Conservation (phyloP, 2,329 filamentous ascomycete species). For the Talaromyces amestolkiae region DNA sequence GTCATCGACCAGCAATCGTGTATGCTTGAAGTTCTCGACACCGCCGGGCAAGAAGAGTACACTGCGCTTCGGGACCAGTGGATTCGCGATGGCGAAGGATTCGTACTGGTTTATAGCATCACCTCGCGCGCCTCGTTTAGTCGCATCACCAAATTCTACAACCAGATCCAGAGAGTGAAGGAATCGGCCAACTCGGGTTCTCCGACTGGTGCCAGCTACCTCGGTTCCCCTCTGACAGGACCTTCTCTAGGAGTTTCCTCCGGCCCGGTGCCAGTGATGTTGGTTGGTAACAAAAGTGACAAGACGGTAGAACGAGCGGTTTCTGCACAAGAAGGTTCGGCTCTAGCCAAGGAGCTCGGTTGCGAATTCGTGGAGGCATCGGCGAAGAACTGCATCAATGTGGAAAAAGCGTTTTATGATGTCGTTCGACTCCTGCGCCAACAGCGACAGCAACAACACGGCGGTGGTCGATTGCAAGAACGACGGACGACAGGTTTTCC, state of each 20-base stretch:
- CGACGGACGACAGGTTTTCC: slow-evolving; percentile 37
- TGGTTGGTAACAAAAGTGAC: slow-evolving; percentile 98
- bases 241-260: slow-evolving; percentile 44
- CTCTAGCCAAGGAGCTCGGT: slow-evolving; percentile 83
- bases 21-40: slow-evolving; percentile 95
- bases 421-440: slow-evolving; percentile 87
- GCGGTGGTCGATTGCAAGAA: slow-evolving; percentile 35
- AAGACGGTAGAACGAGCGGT: slow-evolving; percentile 93
- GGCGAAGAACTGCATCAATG: slow-evolving; percentile 96
- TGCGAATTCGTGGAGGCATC: slow-evolving; percentile 97
- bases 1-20: slow-evolving; percentile 89
- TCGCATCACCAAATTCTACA: slow-evolving; percentile 91
- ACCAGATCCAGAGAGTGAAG: slow-evolving; percentile 96
- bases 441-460: slow-evolving; percentile 62
- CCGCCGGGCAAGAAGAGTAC: slow-evolving; percentile 97
- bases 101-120: slow-evolving; percentile 97
- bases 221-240: slow-evolving; percentile 49
- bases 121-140: slow-evolving; percentile 93
- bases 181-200: slow-evolving; percentile 66
- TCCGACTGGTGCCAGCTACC: slow-evolving; percentile 50
- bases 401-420: slow-evolving; percentile 97
- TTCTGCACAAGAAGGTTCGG: slow-evolving; percentile 91
- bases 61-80: slow-evolving; percentile 95
- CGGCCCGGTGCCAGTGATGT: slow-evolving; percentile 85
- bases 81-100: slow-evolving; percentile 97